Base-by-base conservation (phyloP, 257 asterid species). In the Scutellaria baicalensis region DNA sequence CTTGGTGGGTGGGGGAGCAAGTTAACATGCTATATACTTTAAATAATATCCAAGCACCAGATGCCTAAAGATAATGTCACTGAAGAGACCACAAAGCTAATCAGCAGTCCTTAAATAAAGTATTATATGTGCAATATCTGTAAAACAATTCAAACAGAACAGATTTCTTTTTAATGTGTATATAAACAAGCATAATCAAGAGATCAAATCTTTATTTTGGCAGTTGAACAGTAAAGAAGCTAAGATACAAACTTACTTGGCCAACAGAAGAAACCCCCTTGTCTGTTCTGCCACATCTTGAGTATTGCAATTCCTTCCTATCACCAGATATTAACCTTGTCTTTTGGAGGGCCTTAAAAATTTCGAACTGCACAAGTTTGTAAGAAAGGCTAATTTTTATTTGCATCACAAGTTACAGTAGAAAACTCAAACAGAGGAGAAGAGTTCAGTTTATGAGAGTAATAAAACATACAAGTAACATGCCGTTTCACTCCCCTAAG, bases 191-290 rank as follows among this genome's bases (percentile, higher is more conserved):
- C 20, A 67, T 51, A 69, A 9, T n/a, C 20, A 38, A 55, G 60
- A 18, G 64, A 44, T 52, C 13, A 40, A 66, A 56, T 64, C 66
- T 54, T 27, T 13, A 18, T 27, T 66, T 27, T 65, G 52, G 20
- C 68, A 42, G 42, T 54, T 57, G 70, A 42, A 72, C 20, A 69
- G 65, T 35, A 63, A 73, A 75, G 48, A 38, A 39, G 75, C 49
- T 52, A 13, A 14, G 38, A 17, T 12, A 65, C 55, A 59, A 65
- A 79, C 88, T 80, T 82, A 91, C 99, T 81, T 94, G 99, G 62
- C 99, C 97, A 78, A 88, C 90, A 75, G 99, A 93, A 52, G 99
- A 94, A 73, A 94, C 99, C 69, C 99, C 99, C 81, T 84, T 91
- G 83, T 94, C 99, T 50, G 97, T 94, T 85, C 99, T 84, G 75